Evolutionary conservation across 2,329 filamentous ascomycete species (phyloP), one percentile per base, ranked within the genome.

Genomic region (Ceratocystis eucalypticola): DNA sequence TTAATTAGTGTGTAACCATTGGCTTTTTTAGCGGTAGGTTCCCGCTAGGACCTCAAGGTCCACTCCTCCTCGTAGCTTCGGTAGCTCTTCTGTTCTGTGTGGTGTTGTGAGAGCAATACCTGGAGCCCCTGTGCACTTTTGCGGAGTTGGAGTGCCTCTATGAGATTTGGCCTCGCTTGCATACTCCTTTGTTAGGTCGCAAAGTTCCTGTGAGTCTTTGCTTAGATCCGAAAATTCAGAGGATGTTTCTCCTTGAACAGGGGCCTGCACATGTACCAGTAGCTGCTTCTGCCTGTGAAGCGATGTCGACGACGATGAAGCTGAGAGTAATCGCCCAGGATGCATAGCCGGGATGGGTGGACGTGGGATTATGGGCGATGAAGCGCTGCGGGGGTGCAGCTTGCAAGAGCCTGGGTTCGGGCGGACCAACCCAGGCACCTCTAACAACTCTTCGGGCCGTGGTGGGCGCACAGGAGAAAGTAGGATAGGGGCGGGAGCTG

Each of bases 291-390:
- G 22, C 17, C 15, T 61, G 61, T 63, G 45, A 22, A 53, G 45
- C 17, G 45, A 63, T 22, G 53, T 45, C 17, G 53, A 59, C 3
- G 64, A 65, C 41, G 50, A 65, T 8, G 64, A 57, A n/a, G 64
- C 55, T 10, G 53, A 61, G 20, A 66, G 65, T 6, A 50, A 48
- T 22, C 66, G 64, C 2, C 66, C 66, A 12, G 66, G 66, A 61
- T 68, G 66, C 64, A 68, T 65, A 37, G 64, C 63, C 20, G 66
- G 66, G n/a, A 68, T 57, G 4, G 66, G 66, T 20, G 66, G 44
- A 2, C 57, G 55, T n/a, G 66, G 55, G 15, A 67, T 44, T 25
- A 65, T 67, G 8, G 66, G 66, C 7, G 62, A 62, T 30, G 48
- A 53, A 3, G 66, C 62, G 53, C 66, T 67, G 7, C 61, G 50